Evolutionary conservation across 1,284 basidiomycete species (phyloP).

Genomic region (Leccinum fuscescens): DNA sequence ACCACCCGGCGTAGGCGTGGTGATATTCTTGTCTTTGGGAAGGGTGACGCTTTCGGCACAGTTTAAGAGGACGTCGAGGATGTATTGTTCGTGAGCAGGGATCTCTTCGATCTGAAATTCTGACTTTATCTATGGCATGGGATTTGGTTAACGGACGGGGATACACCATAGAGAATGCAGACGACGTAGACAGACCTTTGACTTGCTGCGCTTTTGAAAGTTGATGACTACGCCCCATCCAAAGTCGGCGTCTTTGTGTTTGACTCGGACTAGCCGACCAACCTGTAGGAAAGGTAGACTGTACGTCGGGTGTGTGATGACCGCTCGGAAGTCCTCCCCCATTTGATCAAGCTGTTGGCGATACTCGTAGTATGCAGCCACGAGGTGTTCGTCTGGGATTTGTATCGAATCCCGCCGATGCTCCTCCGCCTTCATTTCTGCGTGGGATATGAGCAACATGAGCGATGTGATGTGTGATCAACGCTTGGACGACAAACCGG

Average conservation of each 20-base stretch:
- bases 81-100: constrained; percentile 86
- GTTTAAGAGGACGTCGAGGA: constrained; percentile 91
- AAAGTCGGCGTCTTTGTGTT: constrained; percentile 86
- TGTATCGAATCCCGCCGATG: constrained; percentile 62
- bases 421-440: constrained; percentile 80
- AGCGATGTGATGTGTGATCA: neutral
- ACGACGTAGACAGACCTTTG: constrained; percentile 54
- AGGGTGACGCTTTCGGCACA: constrained; percentile 68
- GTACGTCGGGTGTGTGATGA: constrained; percentile 94
- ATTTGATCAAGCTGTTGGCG: constrained; percentile 91
- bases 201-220: constrained; percentile 80
- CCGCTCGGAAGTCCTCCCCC: constrained; percentile 82
- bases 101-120: constrained; percentile 55
- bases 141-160: neutral
- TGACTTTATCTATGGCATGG: constrained; percentile 21
- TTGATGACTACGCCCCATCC: constrained; percentile 96
- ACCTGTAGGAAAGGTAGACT: constrained; percentile 90
- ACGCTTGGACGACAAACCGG: constrained; percentile 54
- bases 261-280: constrained; percentile 88
- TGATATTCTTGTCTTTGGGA: constrained; percentile 58
- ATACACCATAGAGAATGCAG: neutral
- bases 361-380: constrained; percentile 90
- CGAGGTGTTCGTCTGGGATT: constrained; percentile 81
- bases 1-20: constrained; percentile 61
- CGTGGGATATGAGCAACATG: constrained; percentile 4